Conservation (phyloP, 1,284 basidiomycete species). For the Austroboletus niveus region DNA sequence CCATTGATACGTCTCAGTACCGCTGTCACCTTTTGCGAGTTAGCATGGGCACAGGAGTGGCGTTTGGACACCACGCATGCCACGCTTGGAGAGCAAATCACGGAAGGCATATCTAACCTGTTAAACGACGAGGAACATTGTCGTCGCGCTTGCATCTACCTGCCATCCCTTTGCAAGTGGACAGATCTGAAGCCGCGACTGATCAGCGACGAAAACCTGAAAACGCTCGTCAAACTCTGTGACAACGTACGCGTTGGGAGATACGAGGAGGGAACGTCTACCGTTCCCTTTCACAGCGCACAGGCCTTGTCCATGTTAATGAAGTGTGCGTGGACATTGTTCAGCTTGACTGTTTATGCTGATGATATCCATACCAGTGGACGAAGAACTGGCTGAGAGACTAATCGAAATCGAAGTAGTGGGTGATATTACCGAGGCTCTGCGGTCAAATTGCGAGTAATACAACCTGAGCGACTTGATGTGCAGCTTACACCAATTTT, state of each 20-base stretch:
- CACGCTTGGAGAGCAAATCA: constrained; percentile 10
- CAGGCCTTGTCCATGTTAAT: constrained; percentile 28
- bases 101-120: constrained; percentile 15
- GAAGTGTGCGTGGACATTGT: constrained; percentile 13
- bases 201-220: constrained; percentile 22
- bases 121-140: constrained; percentile 6
- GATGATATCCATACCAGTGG: constrained; percentile 11
- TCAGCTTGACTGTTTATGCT: background rate
- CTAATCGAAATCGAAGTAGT: constrained; percentile 19
- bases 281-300: constrained; percentile 26
- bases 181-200: constrained; percentile 12
- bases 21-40: constrained; percentile 26
- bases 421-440: constrained; percentile 17
- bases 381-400: constrained; percentile 5
- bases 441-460: constrained; percentile 21
- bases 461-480: background rate
- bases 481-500: background rate
- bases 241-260: constrained; percentile 8
- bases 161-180: constrained; percentile 31
- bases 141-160: constrained; percentile 27
- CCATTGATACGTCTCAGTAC: constrained; percentile 22
- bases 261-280: constrained; percentile 19
- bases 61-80: constrained; percentile 3
- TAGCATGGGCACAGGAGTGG: constrained; percentile 19
- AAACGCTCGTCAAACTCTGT: constrained; percentile 18